These are phyloP conservation scores for Macrophomina pseudophaseolina DNA, from an alignment of 2,329 filamentous ascomycete genomes.

Conservation along the genomic window DNA sequence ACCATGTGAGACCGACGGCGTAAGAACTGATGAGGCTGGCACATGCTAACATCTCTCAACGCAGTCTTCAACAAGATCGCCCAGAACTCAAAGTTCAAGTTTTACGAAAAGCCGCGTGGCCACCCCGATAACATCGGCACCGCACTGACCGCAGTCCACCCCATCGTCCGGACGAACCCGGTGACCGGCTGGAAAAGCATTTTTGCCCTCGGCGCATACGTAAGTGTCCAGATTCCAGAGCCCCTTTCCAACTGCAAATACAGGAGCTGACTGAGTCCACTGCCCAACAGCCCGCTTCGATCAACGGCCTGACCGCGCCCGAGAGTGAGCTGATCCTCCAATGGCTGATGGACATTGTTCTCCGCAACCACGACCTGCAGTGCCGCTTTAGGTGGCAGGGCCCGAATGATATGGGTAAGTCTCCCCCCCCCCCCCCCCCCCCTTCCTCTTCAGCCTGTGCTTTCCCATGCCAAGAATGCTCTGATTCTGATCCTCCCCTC, in stretches of 20 bases:
- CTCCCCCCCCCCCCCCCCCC: too few species aligned
- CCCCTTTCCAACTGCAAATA: not conserved
- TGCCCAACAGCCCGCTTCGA: not conserved
- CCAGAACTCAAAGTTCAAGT: constrained; percentile 46
- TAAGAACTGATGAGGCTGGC: not conserved
- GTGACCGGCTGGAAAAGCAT: constrained; percentile 67
- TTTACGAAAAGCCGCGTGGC: constrained; percentile 57
- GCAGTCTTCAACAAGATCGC: constrained; percentile 47
- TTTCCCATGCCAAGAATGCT: too few species aligned
- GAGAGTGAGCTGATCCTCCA: constrained; percentile 42
- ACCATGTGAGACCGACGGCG: constrained; percentile 38
- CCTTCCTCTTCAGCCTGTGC: too few species aligned
- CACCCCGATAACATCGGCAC: constrained; percentile 60
- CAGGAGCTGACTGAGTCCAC: not conserved
- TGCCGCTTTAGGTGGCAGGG: constrained; percentile 58
- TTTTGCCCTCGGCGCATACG: constrained; percentile 48
- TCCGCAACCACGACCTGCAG: constrained; percentile 63
- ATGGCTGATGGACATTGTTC: constrained; percentile 57
- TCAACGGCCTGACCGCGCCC: constrained; percentile 8
- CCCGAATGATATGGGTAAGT: constrained; percentile 9
- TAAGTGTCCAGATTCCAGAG: constrained; percentile 23
- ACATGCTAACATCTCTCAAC: not conserved
- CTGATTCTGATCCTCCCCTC: too few species aligned
- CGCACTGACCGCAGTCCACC: constrained; percentile 57
- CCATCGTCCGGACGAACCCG: constrained; percentile 65